Conservation (phyloP, 2,329 filamentous ascomycete species). For the Talaromyces sp. region DNA sequence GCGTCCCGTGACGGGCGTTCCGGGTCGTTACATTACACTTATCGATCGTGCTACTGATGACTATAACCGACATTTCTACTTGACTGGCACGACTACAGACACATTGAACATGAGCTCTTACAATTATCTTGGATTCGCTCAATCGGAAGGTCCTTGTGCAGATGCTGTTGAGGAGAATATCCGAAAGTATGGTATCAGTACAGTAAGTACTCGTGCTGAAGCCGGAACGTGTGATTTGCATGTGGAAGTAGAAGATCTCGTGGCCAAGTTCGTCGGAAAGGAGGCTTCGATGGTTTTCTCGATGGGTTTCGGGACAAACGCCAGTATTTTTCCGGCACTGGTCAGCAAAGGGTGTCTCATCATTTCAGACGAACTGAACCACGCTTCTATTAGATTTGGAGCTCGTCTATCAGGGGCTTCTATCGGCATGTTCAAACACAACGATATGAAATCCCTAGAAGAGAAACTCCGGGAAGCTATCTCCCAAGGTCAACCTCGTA, state of each 20-base stretch:
- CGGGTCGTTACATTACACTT: slow-evolving; percentile 87
- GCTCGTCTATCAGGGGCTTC: slow-evolving; percentile 91
- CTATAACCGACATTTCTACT: slow-evolving; percentile 84
- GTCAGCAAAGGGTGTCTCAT: slow-evolving; percentile 91
- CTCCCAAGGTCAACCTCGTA: slow-evolving; percentile 92
- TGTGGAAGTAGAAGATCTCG: slow-evolving; percentile 80
- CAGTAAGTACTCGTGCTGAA: slow-evolving; percentile 77
- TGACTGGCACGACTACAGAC: slow-evolving; percentile 86
- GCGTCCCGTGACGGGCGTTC: slow-evolving; percentile 85
- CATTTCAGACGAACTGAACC: slow-evolving; percentile 95
- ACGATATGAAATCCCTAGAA: slow-evolving; percentile 88
- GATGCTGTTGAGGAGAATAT: slow-evolving; percentile 85
- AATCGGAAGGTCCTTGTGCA: slow-evolving; percentile 94
- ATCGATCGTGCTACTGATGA: slow-evolving; percentile 88
- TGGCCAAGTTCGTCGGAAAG: slow-evolving; percentile 91
- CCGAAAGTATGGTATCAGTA: slow-evolving; percentile 78
- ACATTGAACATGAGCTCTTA: slow-evolving; percentile 99
- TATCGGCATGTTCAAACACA: slow-evolving; percentile 96
- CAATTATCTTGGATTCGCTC: slow-evolving; percentile 97
- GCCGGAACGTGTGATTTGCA: slow-evolving; percentile 83
- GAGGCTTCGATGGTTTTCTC: slow-evolving; percentile 94
- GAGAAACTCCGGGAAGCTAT: slow-evolving; percentile 83
- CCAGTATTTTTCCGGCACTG: slow-evolving; percentile 84
- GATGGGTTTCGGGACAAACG: slow-evolving; percentile 98
- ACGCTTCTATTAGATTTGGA: slow-evolving; percentile 94